Evolutionary conservation across 1,284 basidiomycete genomes (phyloP).

Genomic region (Heterobasidion occidentale): DNA sequence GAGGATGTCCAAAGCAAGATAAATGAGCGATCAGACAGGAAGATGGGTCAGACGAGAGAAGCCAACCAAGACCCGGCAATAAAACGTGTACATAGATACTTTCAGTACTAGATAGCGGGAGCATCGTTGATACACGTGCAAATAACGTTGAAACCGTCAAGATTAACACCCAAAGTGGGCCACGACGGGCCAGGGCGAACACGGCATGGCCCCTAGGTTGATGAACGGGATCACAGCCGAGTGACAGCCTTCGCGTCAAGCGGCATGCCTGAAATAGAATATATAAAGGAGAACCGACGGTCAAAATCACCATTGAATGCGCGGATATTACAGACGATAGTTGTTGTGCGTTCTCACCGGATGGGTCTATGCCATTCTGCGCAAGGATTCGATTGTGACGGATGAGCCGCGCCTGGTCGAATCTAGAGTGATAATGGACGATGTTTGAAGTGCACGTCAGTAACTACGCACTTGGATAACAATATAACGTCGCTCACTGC

Average conservation of each 20-base stretch:
- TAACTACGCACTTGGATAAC: neutral
- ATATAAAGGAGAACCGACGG: neutral
- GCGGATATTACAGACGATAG: slow-evolving; percentile 6
- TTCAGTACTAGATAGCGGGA: neutral
- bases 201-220: too few species aligned
- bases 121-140: neutral
- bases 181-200: too few species aligned
- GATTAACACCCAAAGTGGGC: neutral
- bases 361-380: slow-evolving; percentile 82
- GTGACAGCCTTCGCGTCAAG: slow-evolving; percentile 77
- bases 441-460: neutral
- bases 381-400: slow-evolving; percentile 81
- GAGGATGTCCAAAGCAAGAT: neutral
- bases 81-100: neutral
- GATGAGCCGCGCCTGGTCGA: slow-evolving; percentile 86
- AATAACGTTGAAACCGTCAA: neutral
- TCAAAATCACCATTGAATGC: neutral
- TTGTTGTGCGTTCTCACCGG: slow-evolving; percentile 39
- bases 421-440: slow-evolving; percentile 35
- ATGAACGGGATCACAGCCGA: slow-evolving; percentile 35
- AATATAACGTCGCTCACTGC: slow-evolving; percentile 44
- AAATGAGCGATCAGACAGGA: neutral
- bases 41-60: neutral
- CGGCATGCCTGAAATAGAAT: slow-evolving; percentile 36
- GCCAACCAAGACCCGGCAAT: neutral